These are phyloP conservation scores for Populus trichocarpa DNA, from an alignment of 441 rosid species.

Conservation along the genomic window DNA sequence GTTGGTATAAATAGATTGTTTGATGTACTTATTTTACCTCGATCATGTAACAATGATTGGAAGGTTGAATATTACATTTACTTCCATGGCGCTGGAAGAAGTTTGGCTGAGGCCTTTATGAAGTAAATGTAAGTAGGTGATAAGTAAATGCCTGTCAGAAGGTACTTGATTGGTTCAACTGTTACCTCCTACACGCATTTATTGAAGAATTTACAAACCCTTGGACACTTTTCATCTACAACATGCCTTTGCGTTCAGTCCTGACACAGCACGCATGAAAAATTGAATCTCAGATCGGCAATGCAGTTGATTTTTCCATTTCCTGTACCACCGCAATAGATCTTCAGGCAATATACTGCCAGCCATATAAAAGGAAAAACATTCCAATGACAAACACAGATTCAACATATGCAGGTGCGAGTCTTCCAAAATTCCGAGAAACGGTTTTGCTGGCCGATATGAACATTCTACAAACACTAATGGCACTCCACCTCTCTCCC, in stretches of 20 bases:
- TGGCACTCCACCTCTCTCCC: too few species aligned
- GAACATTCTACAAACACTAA: too few species aligned
- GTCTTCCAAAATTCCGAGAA: too few species aligned
- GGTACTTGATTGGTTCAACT: conserved; percentile 34
- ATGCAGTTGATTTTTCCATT: too few species aligned
- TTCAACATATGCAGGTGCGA: too few species aligned
- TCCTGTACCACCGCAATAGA: too few species aligned
- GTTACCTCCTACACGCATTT: conserved; percentile 24
- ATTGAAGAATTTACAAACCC: conserved; percentile 16
- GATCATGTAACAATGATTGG: conserved; percentile 5
- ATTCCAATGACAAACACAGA: too few species aligned
- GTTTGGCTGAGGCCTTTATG: conserved; percentile 15
- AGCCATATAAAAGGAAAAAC: too few species aligned
- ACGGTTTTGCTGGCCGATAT: too few species aligned
- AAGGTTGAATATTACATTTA: not conserved
- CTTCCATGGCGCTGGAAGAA: conserved; percentile 8
- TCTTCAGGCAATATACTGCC: too few species aligned
- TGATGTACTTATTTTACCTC: conserved; percentile 1
- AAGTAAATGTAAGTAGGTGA: conserved; percentile 36
- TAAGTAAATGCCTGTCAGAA: conserved; percentile 46
- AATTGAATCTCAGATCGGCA: too few species aligned
- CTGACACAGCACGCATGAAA: too few species aligned
- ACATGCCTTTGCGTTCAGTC: not conserved
- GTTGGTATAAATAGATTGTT: conserved; percentile 23
- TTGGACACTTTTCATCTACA: not conserved